Evolutionary conservation across 331 rosid genomes (phyloP), one percentile per base, ranked within the genome.

Genomic region (Quercus phellos): DNA sequence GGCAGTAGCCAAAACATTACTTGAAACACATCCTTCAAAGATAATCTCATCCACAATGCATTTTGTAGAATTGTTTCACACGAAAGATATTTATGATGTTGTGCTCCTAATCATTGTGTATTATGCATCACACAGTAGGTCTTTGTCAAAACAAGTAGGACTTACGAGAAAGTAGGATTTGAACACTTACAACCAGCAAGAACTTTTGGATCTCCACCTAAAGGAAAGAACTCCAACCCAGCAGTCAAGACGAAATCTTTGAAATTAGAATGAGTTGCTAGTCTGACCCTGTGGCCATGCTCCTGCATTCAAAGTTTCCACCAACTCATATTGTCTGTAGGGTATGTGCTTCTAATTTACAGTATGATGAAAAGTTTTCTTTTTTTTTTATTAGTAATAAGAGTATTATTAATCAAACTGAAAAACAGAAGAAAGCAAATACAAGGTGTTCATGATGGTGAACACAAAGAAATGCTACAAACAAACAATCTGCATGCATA

Each of bases 161-260:
- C 34, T 72, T 27, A 11, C 38, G 66, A 81, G 61, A 73, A 13
- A 54, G 69, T 29, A 64, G 76, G 84, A 53, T 53, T 66, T 34
- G 67, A 80, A 80, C 77, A 87, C 99, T 92, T 86, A 94, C 99
- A 94, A 38, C 88, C 98, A 76, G 99, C 99, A 75, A 94, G 99
- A 87, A 94, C 89, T 88, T 92, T 92, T 67, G 99, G 97, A 85
- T 94, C 99, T 78, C 99, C 98, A 66, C 99, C 98, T 75, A 94
- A 81, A 72, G 98, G 94, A 87, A 55, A 94, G 89, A 92, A 91
- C 80, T 94, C 99, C 93, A 94, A 84, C 69, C 99, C 99, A 72
- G 91, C 89, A 66, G 85, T 70, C 79, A 90, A 84, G 74, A 94
- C 92, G 75, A 92, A 94, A 77, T 94, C 99, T 85, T 90, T 91